These are phyloP conservation scores for Ogataea trehalophila DNA, from an alignment of 805 yeast species.

Conservation along the genomic window DNA sequence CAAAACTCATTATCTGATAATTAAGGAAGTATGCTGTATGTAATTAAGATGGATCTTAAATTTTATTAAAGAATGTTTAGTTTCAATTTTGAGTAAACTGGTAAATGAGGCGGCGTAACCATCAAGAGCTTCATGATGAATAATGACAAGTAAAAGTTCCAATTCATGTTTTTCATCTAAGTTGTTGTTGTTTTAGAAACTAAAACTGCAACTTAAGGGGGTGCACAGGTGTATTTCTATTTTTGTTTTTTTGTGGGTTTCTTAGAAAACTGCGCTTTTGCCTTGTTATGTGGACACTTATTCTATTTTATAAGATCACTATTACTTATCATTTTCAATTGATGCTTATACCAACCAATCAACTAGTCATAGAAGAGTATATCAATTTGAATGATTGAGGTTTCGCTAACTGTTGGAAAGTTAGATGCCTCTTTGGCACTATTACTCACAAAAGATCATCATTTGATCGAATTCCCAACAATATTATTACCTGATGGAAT, in stretches of 20 bases:
- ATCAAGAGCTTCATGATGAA: background rate
- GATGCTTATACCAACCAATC: background rate
- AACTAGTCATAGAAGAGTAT: background rate
- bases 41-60: too few relatives aligned
- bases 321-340: background rate
- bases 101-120: too few relatives aligned
- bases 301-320: background rate
- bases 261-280: too few relatives aligned
- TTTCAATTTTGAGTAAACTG: too few relatives aligned
- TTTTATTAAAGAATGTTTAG: too few relatives aligned
- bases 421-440: slow-evolving; percentile 92
- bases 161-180: too few relatives aligned
- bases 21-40: too few relatives aligned
- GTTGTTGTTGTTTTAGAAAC: background rate
- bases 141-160: background rate
- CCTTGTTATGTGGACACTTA: too few relatives aligned
- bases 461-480: slow-evolving; percentile 95
- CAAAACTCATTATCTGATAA: too few relatives aligned
- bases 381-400: slow-evolving; percentile 62
- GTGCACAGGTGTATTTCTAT: background rate
- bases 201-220: background rate
- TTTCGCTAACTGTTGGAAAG: slow-evolving; percentile 90
- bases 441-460: slow-evolving; percentile 82
- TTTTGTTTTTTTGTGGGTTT: background rate
- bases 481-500: slow-evolving; percentile 86